Evolutionary conservation across 2,329 filamentous ascomycete species (phyloP).

Genomic region (Calonectria fujianensis): DNA sequence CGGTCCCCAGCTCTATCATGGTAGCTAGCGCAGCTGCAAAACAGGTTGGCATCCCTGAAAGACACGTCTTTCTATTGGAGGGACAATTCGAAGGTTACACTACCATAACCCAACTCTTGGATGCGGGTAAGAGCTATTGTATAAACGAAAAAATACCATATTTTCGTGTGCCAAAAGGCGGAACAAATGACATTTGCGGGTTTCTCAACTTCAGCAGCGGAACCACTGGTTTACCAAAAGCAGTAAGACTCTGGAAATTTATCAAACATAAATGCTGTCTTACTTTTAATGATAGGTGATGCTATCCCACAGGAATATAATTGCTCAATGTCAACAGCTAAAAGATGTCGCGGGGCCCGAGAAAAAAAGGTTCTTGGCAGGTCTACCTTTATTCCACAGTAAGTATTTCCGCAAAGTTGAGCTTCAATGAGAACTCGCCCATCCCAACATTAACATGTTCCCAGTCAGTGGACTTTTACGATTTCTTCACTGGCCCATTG

Average conservation of each 20-base stretch:
- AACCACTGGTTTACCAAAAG: slow-evolving; percentile 51
- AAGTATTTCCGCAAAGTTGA: slow-evolving; percentile 14
- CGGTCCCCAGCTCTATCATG: slow-evolving; percentile 4
- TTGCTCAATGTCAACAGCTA: slow-evolving; percentile 47
- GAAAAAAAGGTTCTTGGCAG: slow-evolving; percentile 43
- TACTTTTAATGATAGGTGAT: slow-evolving; percentile 37
- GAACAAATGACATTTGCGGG: slow-evolving; percentile 41
- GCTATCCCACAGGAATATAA: slow-evolving; percentile 50
- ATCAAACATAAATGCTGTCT: not conserved
- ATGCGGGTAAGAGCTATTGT: not conserved
- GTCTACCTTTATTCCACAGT: slow-evolving; percentile 55
- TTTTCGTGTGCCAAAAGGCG: not conserved
- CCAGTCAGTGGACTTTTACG: slow-evolving; percentile 41
- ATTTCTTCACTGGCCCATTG: slow-evolving; percentile 46
- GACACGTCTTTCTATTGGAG: slow-evolving; percentile 23
- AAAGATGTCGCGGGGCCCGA: slow-evolving; percentile 24
- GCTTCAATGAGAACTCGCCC: not conserved
- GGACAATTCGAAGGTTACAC: not conserved
- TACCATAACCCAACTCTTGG: slow-evolving; percentile 21
- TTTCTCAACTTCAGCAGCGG: slow-evolving; percentile 51
- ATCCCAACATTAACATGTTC: not conserved
- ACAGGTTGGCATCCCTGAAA: slow-evolving; percentile 27
- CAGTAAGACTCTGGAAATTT: slow-evolving; percentile 27
- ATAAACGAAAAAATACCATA: not conserved
- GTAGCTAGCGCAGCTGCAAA: not conserved